These are phyloP conservation scores for Tripidium arundinaceum DNA, from an alignment of 202 grass and related monocot species.

Conservation along the genomic window DNA sequence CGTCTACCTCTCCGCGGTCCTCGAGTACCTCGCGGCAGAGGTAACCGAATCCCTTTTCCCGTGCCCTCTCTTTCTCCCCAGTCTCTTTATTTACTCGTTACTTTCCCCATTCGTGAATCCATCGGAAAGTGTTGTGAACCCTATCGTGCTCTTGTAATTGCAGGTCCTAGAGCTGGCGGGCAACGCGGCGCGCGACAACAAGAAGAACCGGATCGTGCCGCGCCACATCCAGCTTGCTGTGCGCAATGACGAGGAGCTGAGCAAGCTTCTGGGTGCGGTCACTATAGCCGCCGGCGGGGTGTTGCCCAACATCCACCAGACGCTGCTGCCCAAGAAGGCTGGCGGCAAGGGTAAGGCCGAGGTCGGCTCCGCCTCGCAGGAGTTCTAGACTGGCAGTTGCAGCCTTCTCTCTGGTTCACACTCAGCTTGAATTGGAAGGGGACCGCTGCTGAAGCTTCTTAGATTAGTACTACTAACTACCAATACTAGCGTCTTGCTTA, in stretches of 20 bases:
- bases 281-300: conserved; percentile 67
- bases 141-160: too few species aligned
- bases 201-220: conserved; percentile 76
- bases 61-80: too few species aligned
- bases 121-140: too few species aligned
- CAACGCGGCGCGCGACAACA: conserved; percentile 71
- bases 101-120: too few species aligned
- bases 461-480: too few species aligned
- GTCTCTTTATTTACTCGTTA: too few species aligned
- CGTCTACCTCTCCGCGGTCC: conserved; percentile 90
- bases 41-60: too few species aligned
- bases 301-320: conserved; percentile 86
- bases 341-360: conserved; percentile 56
- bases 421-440: accelerated
- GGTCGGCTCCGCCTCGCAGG: conserved; percentile 67
- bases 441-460: not conserved
- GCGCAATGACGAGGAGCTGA: conserved; percentile 69
- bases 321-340: conserved; percentile 72
- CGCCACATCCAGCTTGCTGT: conserved; percentile 76
- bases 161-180: conserved; percentile 62
- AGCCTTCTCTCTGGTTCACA: not conserved
- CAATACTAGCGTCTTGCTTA: not conserved
- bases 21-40: conserved; percentile 91
- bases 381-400: conserved; percentile 39
- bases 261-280: conserved; percentile 42